phyloP scores from a whole-genome alignment of 495 filamentous ascomycete species.

The Aspergillus incahuasiensis region DNA sequence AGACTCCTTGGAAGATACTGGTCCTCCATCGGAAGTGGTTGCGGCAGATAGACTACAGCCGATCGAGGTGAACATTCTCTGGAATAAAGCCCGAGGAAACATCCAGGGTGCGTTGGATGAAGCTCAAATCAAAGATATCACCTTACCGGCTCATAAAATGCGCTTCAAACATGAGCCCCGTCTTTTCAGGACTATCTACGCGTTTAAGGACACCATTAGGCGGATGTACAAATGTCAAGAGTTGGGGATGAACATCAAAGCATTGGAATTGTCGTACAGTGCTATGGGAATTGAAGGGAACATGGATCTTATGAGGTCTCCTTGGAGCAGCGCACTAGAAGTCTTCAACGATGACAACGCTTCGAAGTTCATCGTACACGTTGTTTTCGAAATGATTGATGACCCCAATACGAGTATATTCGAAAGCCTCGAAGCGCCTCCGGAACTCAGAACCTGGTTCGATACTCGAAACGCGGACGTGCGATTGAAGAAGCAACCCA shows the following conservation, averaged over 20 bases:
- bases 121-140: no score
- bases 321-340: no score
- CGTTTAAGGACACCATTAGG: neutral
- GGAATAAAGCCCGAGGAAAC: neutral
- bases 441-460: neutral
- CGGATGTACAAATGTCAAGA: neutral
- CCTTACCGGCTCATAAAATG: no score
- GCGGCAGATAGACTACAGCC: neutral
- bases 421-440: neutral
- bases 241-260: neutral
- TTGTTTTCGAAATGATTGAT: no score
- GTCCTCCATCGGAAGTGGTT: neutral
- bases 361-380: no score
- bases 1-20: neutral
- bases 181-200: neutral
- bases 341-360: no score
- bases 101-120: neutral
- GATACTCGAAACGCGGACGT: neutral
- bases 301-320: no score
- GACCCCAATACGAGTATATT: neutral
- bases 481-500: neutral
- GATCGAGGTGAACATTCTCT: neutral
- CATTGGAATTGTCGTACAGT: neutral
- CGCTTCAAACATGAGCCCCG: neutral
- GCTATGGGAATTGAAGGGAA: no score